These are phyloP conservation scores for Clarkia xantiana DNA, from an alignment of 345 rosid genomes.

Conservation along the genomic window DNA sequence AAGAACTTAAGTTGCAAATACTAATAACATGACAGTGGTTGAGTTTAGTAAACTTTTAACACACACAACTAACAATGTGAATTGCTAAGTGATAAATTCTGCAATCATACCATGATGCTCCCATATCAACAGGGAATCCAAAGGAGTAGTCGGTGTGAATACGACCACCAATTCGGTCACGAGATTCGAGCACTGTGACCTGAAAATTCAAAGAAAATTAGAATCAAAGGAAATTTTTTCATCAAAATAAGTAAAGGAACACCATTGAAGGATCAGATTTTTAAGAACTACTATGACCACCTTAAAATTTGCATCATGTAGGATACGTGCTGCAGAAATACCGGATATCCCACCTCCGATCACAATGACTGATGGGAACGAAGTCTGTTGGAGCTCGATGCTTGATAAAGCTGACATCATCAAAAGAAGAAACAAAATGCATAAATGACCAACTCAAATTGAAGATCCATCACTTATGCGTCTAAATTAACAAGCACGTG, in stretches of 20 bases:
- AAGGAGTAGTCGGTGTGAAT: constrained; percentile 80
- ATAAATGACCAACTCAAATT: not conserved
- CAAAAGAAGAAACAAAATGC: not conserved
- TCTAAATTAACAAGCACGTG: too few relatives aligned
- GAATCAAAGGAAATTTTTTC: not conserved
- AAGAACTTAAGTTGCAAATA: too few relatives aligned
- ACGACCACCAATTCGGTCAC: constrained; percentile 83
- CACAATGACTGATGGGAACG: constrained; percentile 53
- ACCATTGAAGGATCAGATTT: not conserved
- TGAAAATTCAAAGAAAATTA: constrained; percentile 10
- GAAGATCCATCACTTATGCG: too few relatives aligned
- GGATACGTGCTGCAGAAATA: constrained; percentile 69
- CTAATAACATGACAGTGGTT: too few relatives aligned
- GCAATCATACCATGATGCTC: constrained; percentile 49
- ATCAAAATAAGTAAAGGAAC: too few relatives aligned
- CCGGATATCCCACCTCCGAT: constrained; percentile 89
- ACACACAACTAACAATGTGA: not conserved
- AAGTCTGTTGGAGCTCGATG: constrained; percentile 28
- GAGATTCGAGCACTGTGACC: constrained; percentile 73
- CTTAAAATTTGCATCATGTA: constrained; percentile 54
- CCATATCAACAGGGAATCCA: constrained; percentile 89
- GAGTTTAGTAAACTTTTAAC: not conserved
- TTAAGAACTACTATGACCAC: constrained; percentile 12
- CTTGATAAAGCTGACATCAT: constrained; percentile 17
- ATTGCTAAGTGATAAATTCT: not conserved